These are phyloP conservation scores for Ilyonectria mors-panacis DNA, from an alignment of 2,329 filamentous ascomycete genomes.

Conservation along the genomic window DNA sequence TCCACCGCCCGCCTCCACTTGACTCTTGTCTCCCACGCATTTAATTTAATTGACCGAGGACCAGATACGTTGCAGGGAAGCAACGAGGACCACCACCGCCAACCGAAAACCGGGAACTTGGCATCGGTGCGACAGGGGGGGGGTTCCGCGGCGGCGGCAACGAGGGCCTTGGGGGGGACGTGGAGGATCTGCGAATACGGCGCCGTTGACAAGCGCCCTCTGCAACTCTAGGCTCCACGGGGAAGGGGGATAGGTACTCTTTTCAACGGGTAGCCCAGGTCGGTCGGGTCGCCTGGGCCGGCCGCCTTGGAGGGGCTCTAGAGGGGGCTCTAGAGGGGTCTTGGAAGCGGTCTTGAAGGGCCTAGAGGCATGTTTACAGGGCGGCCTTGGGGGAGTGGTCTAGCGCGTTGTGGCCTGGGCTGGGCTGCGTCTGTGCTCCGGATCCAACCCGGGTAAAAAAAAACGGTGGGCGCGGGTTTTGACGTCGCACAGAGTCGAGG, in stretches of 20 bases:
- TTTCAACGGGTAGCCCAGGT: not conserved
- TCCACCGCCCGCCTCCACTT: constrained; percentile 3
- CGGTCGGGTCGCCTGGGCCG: constrained; percentile 2
- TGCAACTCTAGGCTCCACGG: not conserved
- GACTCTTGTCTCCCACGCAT: constrained; percentile 3
- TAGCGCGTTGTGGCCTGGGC: not conserved
- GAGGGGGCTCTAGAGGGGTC: not conserved
- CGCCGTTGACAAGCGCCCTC: not conserved
- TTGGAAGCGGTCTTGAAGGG: not conserved
- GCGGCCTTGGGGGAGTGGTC: not conserved
- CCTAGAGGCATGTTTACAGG: not conserved
- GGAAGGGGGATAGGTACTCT: not conserved
- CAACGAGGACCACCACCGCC: not conserved
- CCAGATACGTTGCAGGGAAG: not conserved
- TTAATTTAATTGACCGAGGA: not conserved
- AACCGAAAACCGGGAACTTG: not conserved
- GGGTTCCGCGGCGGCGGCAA: not conserved
- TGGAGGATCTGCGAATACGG: not conserved
- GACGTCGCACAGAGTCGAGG: not conserved
- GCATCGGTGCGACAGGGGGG: not conserved
- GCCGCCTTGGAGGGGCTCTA: not conserved
- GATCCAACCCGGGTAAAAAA: not conserved
- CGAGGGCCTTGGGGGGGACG: not conserved
- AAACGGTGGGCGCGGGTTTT: not conserved
- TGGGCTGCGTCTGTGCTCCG: not conserved